These are phyloP conservation scores for Acer negundo DNA, from an alignment of 345 rosid species.

Conservation along the genomic window DNA sequence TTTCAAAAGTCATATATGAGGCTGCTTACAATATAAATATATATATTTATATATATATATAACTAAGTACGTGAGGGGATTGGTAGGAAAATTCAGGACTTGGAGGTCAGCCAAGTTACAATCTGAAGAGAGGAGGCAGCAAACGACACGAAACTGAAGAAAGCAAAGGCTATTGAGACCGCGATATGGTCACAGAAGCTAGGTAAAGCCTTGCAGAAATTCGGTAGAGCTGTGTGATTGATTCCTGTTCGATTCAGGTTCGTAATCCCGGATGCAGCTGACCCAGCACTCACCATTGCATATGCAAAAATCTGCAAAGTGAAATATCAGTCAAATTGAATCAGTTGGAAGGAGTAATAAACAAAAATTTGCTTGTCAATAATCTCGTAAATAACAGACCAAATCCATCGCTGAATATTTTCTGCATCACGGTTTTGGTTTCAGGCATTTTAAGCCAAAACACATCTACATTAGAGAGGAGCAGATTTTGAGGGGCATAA, in stretches of 20 bases:
- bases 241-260: conserved; percentile 85
- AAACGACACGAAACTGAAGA: conserved; percentile 55
- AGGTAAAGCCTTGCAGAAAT: conserved; percentile 76
- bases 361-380: too few species aligned
- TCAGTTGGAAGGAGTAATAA: too few species aligned
- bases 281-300: conserved; percentile 69
- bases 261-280: conserved; percentile 76
- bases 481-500: too few species aligned
- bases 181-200: conserved; percentile 76
- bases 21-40: background rate
- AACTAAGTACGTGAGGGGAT: background rate
- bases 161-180: conserved; percentile 66
- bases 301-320: conserved; percentile 55
- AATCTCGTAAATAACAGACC: too few species aligned
- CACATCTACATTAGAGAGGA: background rate
- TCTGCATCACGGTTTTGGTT: background rate
- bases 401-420: too few species aligned
- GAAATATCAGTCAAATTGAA: too few species aligned
- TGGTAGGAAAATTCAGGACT: conserved; percentile 19
- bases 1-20: background rate
- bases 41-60: too few species aligned
- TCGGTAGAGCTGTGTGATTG: conserved; percentile 66
- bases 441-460: background rate
- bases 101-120: conserved; percentile 57
- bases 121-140: conserved; percentile 59